Base-by-base conservation (phyloP, 2,329 filamentous ascomycete species). In the Aspergillus ustus region DNA sequence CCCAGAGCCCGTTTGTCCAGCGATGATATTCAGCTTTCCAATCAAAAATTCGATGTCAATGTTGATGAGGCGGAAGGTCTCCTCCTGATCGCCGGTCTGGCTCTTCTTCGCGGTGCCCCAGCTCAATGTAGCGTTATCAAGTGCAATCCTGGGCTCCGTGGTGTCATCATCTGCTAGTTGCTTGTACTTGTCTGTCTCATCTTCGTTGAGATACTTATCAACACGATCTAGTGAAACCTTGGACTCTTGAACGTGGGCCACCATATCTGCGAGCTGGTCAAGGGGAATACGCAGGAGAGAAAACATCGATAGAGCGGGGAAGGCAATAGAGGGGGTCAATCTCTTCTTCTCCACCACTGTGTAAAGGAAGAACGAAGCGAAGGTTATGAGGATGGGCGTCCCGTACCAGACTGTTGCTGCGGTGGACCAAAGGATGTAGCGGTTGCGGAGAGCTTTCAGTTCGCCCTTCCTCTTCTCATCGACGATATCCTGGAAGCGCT, bases 201-300 rank as follows among this genome's bases (percentile, higher is more conserved):
- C 93, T 74, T 99, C 95, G 60, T 85, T 89, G 46, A 99, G 78
- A 71, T 97, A 99, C 69, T 96, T 91, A 73, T 99, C 94, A 7
- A 99, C 92, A 82, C 95, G 93, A 72, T 97, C 93, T 55, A 99
- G 89, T 0, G 95, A 99, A 20, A 99, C 94, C 80, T 96, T 96
- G 25, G 93, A 92, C 78, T 99, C 95, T 79, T 97, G 93, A 4
- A 99, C 93, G 78, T 98, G 95, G 11, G 95, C 95, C 72, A 98
- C 90, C 95, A 99, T 99, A 77, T 99, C 95, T 54, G 95, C 95
- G 57, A 99, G 85, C 78, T 98, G 94, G 75, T 99, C 95, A 50
- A 99, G 82, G 4, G 95, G 95, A 57, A 97, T 91, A 52, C 95
- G 89, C 15, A 99, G 87, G 45, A 99, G 87, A 74, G 93, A 93